Conservation (phyloP, 2,329 filamentous ascomycete genomes). For the Blumeria hordei region DNA sequence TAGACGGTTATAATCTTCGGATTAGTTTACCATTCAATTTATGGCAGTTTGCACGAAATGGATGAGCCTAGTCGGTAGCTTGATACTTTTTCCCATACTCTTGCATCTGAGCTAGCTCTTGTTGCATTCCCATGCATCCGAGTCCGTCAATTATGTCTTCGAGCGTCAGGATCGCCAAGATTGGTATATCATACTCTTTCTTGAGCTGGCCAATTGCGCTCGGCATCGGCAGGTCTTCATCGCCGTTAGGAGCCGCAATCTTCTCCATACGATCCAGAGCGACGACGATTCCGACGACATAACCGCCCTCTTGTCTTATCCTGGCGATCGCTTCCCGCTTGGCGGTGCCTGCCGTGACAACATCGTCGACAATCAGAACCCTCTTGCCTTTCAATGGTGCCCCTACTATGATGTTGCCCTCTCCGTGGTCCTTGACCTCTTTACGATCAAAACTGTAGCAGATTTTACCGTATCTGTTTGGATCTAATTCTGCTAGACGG, state of each 20-base stretch:
- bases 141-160: constrained; percentile 58
- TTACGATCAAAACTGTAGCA: constrained; percentile 90
- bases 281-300: constrained; percentile 67
- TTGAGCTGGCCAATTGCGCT: constrained; percentile 72
- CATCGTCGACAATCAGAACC: constrained; percentile 83
- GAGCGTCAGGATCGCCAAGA: constrained; percentile 61
- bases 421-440: constrained; percentile 87
- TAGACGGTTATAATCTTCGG: neutral
- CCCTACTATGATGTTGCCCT: constrained; percentile 82
- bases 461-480: constrained; percentile 37
- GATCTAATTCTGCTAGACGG: constrained; percentile 48
- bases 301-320: constrained; percentile 65
- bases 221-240: constrained; percentile 32
- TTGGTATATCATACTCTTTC: constrained; percentile 62
- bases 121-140: constrained; percentile 32
- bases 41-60: neutral
- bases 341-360: constrained; percentile 86
- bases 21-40: neutral
- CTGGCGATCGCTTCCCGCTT: constrained; percentile 82
- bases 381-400: constrained; percentile 63
- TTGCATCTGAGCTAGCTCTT: constrained; percentile 42
- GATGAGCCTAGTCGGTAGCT: constrained; percentile 22
- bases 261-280: constrained; percentile 75
- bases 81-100: constrained; percentile 47
- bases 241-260: constrained; percentile 33